Evolutionary conservation across 169 alveolate species (phyloP).

Genomic region (Babesia bigemina): DNA sequence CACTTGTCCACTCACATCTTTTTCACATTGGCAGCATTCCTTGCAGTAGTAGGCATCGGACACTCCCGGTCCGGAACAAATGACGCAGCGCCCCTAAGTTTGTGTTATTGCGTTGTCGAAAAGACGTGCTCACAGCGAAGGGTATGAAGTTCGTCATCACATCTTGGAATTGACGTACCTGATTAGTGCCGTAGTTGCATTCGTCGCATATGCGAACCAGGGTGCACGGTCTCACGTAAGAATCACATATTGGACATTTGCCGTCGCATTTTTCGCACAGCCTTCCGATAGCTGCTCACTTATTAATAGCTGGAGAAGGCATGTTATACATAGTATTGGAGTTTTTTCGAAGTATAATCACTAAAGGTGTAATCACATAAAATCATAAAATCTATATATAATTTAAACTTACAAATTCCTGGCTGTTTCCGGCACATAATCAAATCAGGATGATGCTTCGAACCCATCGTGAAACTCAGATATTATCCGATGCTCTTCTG

Average conservation of each 20-base stretch:
- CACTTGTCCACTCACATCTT: slow-evolving; percentile 83
- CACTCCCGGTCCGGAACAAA: slow-evolving; percentile 98
- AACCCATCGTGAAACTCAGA: slow-evolving; percentile 41
- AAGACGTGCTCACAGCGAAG: not conserved
- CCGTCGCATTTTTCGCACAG: slow-evolving; percentile 98
- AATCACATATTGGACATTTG: slow-evolving; percentile 98
- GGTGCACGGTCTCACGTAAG: slow-evolving; percentile 96
- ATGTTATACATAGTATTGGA: not conserved
- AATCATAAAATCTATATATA: not conserved
- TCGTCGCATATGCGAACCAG: slow-evolving; percentile 98
- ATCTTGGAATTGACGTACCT: slow-evolving; percentile 65
- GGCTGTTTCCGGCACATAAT: slow-evolving; percentile 99
- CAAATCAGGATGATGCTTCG: slow-evolving; percentile 90
- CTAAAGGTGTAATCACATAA: not conserved
- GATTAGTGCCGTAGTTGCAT: slow-evolving; percentile 97
- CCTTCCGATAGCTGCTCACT: slow-evolving; percentile 91
- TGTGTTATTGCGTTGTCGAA: not conserved
- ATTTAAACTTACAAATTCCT: slow-evolving; percentile 87
- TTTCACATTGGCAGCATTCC: slow-evolving; percentile 96
- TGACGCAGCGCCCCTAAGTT: slow-evolving; percentile 96
- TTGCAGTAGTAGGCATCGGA: slow-evolving; percentile 98
- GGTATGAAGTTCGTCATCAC: not conserved
- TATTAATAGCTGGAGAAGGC: not conserved
- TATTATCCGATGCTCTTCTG: not conserved
- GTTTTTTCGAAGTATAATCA: not conserved